phyloP scores from a whole-genome alignment of 768 basidiomycete genomes.

The Daedaleopsis sinensis region DNA sequence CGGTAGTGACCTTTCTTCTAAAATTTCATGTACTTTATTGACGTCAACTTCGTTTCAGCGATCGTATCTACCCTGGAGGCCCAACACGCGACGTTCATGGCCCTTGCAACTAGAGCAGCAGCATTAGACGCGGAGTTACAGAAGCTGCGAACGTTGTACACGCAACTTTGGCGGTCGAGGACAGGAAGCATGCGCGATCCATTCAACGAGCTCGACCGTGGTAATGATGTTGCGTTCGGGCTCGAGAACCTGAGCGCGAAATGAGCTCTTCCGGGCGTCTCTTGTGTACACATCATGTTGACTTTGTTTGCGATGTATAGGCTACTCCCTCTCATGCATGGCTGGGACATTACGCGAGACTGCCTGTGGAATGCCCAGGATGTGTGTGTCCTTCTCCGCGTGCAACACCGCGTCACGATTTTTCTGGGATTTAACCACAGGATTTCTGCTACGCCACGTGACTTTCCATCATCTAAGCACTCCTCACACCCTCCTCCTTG shows the following conservation, averaged over 20 bases:
- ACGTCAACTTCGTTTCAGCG: constrained; percentile 39
- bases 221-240: constrained; percentile 45
- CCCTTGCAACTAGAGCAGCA: constrained; percentile 78
- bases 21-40: constrained; percentile 12
- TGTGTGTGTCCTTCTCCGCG: too few species aligned
- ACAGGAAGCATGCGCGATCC: constrained; percentile 86
- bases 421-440: too few species aligned
- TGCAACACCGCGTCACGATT: too few species aligned
- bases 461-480: too few species aligned
- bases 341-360: too few species aligned
- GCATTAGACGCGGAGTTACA: constrained; percentile 73
- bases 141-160: constrained; percentile 74
- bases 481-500: too few species aligned
- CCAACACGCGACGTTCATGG: constrained; percentile 76
- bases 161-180: constrained; percentile 76
- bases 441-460: too few species aligned
- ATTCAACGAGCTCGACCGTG: constrained; percentile 57
- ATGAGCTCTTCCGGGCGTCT: constrained; percentile 4
- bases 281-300: neutral
- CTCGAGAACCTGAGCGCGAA: constrained; percentile 46
- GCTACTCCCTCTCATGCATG: neutral
- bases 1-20: constrained; percentile 7
- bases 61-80: constrained; percentile 79
- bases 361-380: too few species aligned
- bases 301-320: neutral